Evolutionary conservation across 495 filamentous ascomycete species (phyloP).

Genomic region (Hyaloscypha bicolor): DNA sequence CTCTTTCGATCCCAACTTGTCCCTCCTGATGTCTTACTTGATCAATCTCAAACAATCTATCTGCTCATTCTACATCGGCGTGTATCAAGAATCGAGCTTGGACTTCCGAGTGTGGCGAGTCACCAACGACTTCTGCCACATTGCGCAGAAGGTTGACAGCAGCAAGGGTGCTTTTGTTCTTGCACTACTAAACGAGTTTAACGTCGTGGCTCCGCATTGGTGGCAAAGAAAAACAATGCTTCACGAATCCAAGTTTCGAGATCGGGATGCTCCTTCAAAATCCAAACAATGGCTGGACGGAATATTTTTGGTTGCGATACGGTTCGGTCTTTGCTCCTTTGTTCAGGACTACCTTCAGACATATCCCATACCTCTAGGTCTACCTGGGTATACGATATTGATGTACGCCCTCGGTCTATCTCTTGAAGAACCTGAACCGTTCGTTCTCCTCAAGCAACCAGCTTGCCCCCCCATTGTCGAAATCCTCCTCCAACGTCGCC

Average conservation of each 20-base stretch:
- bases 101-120: background rate
- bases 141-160: background rate
- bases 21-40: slow-evolving; percentile 12
- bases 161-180: background rate
- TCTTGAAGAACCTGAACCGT: background rate
- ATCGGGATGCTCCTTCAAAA: background rate
- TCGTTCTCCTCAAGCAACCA: background rate
- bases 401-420: background rate
- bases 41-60: slow-evolving; percentile 3
- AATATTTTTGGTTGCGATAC: slow-evolving; percentile 1
- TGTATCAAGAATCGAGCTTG: background rate
- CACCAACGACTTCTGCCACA: background rate
- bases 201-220: background rate
- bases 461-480: background rate
- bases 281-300: background rate
- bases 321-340: slow-evolving; percentile 4
- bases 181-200: background rate
- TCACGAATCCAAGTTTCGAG: background rate
- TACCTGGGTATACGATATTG: background rate
- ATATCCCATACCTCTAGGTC: background rate
- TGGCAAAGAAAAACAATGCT: slow-evolving; percentile 1
- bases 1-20: slow-evolving; percentile 8
- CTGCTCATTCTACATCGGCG: slow-evolving; percentile 5
- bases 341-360: background rate
- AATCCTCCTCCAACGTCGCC: background rate